Percentiles rank a stretch among this genome's conserved stretches.
Conservation (phyloP, 441 rosid genomes). For the Arabidopsis lyrata region DNA sequence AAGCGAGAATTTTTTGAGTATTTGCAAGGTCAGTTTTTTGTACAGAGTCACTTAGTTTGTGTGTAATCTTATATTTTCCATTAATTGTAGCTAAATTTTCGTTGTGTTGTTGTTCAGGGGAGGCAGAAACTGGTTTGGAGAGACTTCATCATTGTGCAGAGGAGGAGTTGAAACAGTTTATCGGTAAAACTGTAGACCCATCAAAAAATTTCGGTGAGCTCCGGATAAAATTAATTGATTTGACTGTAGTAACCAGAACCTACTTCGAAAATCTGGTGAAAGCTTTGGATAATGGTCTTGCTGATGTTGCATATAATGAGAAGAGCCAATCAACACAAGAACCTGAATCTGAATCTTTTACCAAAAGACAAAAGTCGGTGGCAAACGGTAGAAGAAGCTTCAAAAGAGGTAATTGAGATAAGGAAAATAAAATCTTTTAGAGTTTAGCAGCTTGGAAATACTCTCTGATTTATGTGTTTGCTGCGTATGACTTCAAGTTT, state of each 20-base stretch:
- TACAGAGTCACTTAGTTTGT: not conserved
- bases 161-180: constrained; percentile 62
- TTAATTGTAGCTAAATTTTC: not conserved
- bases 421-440: not conserved
- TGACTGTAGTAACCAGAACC: constrained; percentile 72
- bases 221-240: constrained; percentile 61
- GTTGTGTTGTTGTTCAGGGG: constrained; percentile 53
- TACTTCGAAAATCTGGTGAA: constrained; percentile 86
- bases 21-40: constrained; percentile 41
- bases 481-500: not conserved
- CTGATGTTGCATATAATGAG: constrained; percentile 56
- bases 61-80: too few relatives aligned
- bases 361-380: not conserved
- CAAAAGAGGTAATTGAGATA: constrained; percentile 11
- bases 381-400: not conserved
- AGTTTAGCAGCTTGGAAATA: not conserved
- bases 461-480: not conserved
- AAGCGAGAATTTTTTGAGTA: constrained; percentile 44
- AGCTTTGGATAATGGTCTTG: constrained; percentile 82
- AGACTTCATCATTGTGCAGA: constrained; percentile 93
- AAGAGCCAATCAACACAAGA: constrained; percentile 26
- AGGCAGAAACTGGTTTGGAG: constrained; percentile 83
- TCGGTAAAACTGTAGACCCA: constrained; percentile 41
- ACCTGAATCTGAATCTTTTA: constrained; percentile 43
- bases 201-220: constrained; percentile 62